Conservation (phyloP, 2,329 filamentous ascomycete genomes). For the Pseudophaeomoniella oleicola region DNA sequence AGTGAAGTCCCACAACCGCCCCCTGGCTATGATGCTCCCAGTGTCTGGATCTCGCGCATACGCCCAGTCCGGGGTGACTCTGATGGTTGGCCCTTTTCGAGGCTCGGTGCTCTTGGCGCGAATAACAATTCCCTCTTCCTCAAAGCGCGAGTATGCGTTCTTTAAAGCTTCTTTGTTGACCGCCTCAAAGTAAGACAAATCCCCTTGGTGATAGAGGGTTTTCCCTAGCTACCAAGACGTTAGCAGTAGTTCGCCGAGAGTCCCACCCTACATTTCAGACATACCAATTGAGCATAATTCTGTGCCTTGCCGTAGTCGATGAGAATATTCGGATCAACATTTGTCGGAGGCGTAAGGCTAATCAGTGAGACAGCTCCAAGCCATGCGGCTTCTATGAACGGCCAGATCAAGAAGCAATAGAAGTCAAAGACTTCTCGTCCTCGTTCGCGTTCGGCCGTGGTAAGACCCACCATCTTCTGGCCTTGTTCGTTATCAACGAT, state of each 20-base stretch:
- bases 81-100: conserved; percentile 30
- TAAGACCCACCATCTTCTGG: conserved; percentile 57
- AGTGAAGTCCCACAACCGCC: conserved; percentile 80
- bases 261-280: conserved; percentile 17
- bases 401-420: conserved; percentile 97
- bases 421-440: conserved; percentile 96
- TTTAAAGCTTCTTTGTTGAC: conserved; percentile 97
- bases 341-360: conserved; percentile 62
- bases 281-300: conserved; percentile 55
- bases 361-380: conserved; percentile 77
- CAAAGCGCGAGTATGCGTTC: conserved; percentile 77
- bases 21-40: conserved; percentile 50
- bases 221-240: conserved; percentile 55
- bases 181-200: conserved; percentile 92
- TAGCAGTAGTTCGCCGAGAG: conserved; percentile 12
- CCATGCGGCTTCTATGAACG: conserved; percentile 92
- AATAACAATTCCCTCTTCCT: conserved; percentile 78
- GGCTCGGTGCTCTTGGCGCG: conserved; percentile 47
- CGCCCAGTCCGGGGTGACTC: conserved; percentile 60
- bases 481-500: conserved; percentile 39
- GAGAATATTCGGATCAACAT: conserved; percentile 53
- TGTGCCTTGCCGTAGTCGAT: conserved; percentile 65
- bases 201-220: conserved; percentile 92
- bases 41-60: conserved; percentile 50
- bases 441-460: conserved; percentile 56